These are phyloP conservation scores for Paragyromitra xinjiangensis DNA, from an alignment of 495 filamentous ascomycete species.

Conservation along the genomic window DNA sequence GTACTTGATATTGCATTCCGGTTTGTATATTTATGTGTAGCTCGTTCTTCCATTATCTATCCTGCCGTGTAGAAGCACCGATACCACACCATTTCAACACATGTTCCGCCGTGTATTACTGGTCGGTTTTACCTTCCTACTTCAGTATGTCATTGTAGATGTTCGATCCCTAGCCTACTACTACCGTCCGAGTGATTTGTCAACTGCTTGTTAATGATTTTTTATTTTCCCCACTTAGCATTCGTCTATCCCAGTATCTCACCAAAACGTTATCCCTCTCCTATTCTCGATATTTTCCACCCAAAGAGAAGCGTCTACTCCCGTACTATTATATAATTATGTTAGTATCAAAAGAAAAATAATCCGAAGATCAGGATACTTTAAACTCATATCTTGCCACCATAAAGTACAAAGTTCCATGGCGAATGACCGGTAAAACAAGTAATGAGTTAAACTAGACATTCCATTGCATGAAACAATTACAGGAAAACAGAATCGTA, in stretches of 20 bases:
- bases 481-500: slow-evolving; percentile 45
- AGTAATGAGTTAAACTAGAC: slow-evolving; percentile 24
- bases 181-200: neutral
- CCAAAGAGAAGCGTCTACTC: too few relatives aligned
- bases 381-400: neutral
- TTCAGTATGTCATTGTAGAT: neutral
- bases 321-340: neutral
- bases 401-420: slow-evolving; percentile 1
- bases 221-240: too few relatives aligned
- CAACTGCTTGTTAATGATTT: neutral
- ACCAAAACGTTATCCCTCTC: too few relatives aligned
- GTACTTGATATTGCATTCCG: neutral
- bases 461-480: slow-evolving; percentile 53
- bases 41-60: neutral
- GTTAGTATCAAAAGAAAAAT: neutral
- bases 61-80: too few relatives aligned
- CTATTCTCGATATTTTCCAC: too few relatives aligned
- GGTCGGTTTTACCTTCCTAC: neutral
- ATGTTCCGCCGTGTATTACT: neutral
- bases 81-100: too few relatives aligned
- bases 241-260: too few relatives aligned
- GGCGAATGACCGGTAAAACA: slow-evolving; percentile 5
- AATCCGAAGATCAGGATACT: neutral
- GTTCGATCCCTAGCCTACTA: neutral
- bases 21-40: neutral